These are phyloP conservation scores for Diplodia intermedia DNA, from an alignment of 2,329 filamentous ascomycete genomes.

Conservation along the genomic window DNA sequence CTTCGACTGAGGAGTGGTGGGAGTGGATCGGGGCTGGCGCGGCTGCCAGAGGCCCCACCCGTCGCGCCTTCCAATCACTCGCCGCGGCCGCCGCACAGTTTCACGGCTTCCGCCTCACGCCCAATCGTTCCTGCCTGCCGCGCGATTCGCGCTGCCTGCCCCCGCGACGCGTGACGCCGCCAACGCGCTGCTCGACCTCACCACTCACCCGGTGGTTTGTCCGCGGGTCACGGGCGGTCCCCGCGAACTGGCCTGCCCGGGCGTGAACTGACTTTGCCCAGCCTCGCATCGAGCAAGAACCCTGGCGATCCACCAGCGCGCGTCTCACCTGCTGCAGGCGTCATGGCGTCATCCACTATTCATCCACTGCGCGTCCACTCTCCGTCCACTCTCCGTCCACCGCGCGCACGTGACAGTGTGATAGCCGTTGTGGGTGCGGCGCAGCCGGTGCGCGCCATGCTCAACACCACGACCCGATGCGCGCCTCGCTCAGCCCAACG, in stretches of 20 bases:
- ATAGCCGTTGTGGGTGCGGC: slow-evolving; percentile 1
- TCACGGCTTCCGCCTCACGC: slow-evolving; percentile 16
- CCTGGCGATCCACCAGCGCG: slow-evolving; percentile 23
- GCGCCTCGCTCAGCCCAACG: not conserved
- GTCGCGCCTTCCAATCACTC: not conserved
- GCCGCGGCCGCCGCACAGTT: slow-evolving; percentile 9
- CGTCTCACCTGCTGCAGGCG: slow-evolving; percentile 16
- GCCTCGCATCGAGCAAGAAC: slow-evolving; percentile 1
- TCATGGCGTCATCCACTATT: slow-evolving; percentile 18
- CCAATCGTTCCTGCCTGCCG: slow-evolving; percentile 7
- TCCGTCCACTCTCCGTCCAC: too few species aligned
- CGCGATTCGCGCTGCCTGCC: not conserved
- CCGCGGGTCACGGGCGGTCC: not conserved
- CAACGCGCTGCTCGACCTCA: not conserved
- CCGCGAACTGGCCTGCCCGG: not conserved
- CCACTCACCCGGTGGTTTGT: not conserved
- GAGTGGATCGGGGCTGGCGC: slow-evolving; percentile 13
- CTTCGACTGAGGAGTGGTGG: not conserved
- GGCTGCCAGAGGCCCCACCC: not conserved
- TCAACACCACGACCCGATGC: slow-evolving; percentile 14
- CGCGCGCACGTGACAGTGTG: slow-evolving; percentile 5
- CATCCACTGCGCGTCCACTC: too few species aligned
- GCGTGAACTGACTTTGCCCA: not conserved
- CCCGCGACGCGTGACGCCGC: not conserved
- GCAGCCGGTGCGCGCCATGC: not conserved